These are phyloP conservation scores for Rhynchosporium agropyri DNA, from an alignment of 2,329 filamentous ascomycete species.

Conservation along the genomic window DNA sequence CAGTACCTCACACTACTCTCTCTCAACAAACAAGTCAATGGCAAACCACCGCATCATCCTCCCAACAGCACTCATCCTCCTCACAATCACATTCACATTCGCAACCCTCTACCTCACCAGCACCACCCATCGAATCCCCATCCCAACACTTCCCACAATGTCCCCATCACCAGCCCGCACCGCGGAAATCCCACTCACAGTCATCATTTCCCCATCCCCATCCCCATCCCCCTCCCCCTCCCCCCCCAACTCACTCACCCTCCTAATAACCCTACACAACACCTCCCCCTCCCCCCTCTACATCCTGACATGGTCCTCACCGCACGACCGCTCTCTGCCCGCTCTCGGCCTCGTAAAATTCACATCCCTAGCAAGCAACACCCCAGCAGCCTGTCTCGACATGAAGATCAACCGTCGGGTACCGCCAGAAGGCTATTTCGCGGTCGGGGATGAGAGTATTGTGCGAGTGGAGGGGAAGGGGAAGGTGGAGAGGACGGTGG, in stretches of 20 bases:
- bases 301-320: slow-evolving; percentile 45
- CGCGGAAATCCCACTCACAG: too few species aligned
- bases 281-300: slow-evolving; percentile 39
- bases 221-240: not conserved
- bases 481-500: slow-evolving; percentile 33
- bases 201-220: too few species aligned
- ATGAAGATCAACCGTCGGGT: slow-evolving; percentile 40
- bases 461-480: slow-evolving; percentile 40
- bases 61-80: not conserved
- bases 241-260: slow-evolving; percentile 6
- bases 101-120: not conserved
- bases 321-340: slow-evolving; percentile 43
- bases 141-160: too few species aligned
- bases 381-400: slow-evolving; percentile 27
- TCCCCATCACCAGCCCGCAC: too few species aligned
- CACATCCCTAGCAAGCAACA: slow-evolving; percentile 26
- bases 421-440: slow-evolving; percentile 36
- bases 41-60: not conserved
- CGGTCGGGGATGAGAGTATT: slow-evolving; percentile 34
- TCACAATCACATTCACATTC: not conserved
- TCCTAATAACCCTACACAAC: slow-evolving; percentile 35
- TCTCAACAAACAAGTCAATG: not conserved
- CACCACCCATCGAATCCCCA: too few species aligned
- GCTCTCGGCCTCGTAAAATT: slow-evolving; percentile 42
- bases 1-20: not conserved